Base-by-base conservation (phyloP, 768 basidiomycete genomes). In the Gelatoporia subvermispora region DNA sequence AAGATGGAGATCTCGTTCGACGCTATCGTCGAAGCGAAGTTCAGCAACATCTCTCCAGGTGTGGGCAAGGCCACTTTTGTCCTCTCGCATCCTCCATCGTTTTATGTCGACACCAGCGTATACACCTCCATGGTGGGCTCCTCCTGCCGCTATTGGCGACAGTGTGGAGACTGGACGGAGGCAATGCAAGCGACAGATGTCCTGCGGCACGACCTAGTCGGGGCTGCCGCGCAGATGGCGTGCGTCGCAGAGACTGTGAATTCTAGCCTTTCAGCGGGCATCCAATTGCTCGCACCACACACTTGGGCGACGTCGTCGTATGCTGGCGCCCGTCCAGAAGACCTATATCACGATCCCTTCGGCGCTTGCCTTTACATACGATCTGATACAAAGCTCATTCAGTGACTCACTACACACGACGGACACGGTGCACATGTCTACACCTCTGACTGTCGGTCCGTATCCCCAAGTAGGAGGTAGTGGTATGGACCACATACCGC, bases 1-100 rank as follows among this genome's bases (percentile, higher is more conserved):
- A 91, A 91, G 65, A 92, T 92, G 85, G 85, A 88, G 52, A 74
- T 91, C 16, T 79, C 86, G 4, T 88, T 85, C 65, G 72, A 79
- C 48, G 73, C 65, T 50, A 82, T 91, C 52, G 55, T 73, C 17
- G 71, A 81, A 24, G 75, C 80, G 4, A 74, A 78, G 44, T 82
- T 86, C 63, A 67, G 72, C 21, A 73, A 78, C 47, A 65, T 72
- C 24, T 67, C 76, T 16, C 76, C 80, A 11, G 80, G 78, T 24
- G 71, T 75, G 8, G 85, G 76, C 25, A 68, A 77, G 7, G 84
- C 81, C 7, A 73, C 81, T 1, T 81, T 91, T 60, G 58, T 72
- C n/a, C 75, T 91, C 28, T 78, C 83, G 20, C 74, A 70, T 41
- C 77, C 85, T 1, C 90, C 89, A 0, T 54, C 69, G 5, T 92